Percentiles rank a stretch among this genome's conserved stretches.
phyloP scores from a whole-genome alignment of 148 eudicot genomes.

The Diospyros kaki region DNA sequence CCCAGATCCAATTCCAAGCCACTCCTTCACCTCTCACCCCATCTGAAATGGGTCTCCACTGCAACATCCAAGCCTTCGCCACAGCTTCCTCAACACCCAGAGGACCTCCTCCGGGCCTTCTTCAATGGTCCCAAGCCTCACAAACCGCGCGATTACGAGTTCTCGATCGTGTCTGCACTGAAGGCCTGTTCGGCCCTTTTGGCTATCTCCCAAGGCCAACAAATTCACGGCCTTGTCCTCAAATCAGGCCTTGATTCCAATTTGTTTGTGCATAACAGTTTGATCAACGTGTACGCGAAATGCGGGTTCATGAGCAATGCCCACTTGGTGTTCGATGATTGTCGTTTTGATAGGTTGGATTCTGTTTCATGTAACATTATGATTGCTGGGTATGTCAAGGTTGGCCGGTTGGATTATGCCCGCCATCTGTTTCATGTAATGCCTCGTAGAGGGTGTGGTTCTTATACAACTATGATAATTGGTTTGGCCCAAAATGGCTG shows the following conservation, averaged over 20 bases:
- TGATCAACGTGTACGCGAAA: slow-evolving; percentile 75
- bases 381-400: slow-evolving; percentile 60
- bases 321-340: slow-evolving; percentile 31
- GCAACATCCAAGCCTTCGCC: slow-evolving; percentile 18
- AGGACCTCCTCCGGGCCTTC: slow-evolving; percentile 29
- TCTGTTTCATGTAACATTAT: slow-evolving; percentile 69
- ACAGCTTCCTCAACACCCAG: slow-evolving; percentile 10
- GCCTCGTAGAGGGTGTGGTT: slow-evolving; percentile 56
- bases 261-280: slow-evolving; percentile 64
- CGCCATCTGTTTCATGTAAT: slow-evolving; percentile 65
- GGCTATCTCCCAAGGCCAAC: slow-evolving; percentile 43
- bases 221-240: slow-evolving; percentile 48
- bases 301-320: slow-evolving; percentile 47
- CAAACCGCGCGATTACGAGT: slow-evolving; percentile 31
- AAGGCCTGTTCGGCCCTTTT: slow-evolving; percentile 56
- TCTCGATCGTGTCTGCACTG: slow-evolving; percentile 46
- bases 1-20: slow-evolving; percentile 19
- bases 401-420: slow-evolving; percentile 52
- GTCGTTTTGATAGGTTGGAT: slow-evolving; percentile 29
- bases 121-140: slow-evolving; percentile 15
- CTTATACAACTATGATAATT: slow-evolving; percentile 82
- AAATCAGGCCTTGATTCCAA: slow-evolving; percentile 59
- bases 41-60: slow-evolving; percentile 33
- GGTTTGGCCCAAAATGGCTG: slow-evolving; percentile 51
- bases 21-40: slow-evolving; percentile 9